Evolutionary conservation across 352 stramenopile genomes (phyloP).

Genomic region (Phytophthora idaei): DNA sequence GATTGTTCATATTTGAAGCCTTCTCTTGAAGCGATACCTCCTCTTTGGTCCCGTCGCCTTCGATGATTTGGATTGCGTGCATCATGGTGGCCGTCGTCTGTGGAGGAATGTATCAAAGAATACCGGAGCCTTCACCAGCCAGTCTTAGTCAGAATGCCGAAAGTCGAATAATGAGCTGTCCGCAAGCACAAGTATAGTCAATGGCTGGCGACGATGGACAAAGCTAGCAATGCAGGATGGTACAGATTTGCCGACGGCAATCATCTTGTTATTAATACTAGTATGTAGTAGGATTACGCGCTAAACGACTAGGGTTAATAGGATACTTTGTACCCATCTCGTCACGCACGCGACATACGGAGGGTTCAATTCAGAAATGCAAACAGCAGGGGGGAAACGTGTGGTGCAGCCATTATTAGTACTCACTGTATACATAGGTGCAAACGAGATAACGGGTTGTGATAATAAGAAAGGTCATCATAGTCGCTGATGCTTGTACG

Average conservation of each 20-base stretch:
- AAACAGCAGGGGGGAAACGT: constrained; percentile 3
- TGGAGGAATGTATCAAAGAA: background rate
- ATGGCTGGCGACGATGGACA: background rate
- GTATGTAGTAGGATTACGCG: background rate
- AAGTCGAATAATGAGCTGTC: background rate
- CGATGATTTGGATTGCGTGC: background rate
- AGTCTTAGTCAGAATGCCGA: background rate
- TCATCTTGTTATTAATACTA: background rate
- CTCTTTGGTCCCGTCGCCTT: background rate
- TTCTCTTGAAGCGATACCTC: background rate
- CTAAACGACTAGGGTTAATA: no score
- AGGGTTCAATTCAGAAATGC: background rate
- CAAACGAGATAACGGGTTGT: background rate
- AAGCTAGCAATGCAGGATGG: background rate
- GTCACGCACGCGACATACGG: background rate
- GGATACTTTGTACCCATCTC: background rate
- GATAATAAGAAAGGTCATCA: background rate
- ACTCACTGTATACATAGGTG: no score
- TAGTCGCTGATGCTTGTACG: no score
- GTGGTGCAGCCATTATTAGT: background rate
- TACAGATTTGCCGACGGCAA: background rate
- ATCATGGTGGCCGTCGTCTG: background rate
- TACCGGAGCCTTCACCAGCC: background rate
- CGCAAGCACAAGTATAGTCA: background rate
- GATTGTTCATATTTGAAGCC: background rate